Evolutionary conservation across 2,329 filamentous ascomycete species (phyloP).

Genomic region (Nothophaeocryptopus gaeumannii): DNA sequence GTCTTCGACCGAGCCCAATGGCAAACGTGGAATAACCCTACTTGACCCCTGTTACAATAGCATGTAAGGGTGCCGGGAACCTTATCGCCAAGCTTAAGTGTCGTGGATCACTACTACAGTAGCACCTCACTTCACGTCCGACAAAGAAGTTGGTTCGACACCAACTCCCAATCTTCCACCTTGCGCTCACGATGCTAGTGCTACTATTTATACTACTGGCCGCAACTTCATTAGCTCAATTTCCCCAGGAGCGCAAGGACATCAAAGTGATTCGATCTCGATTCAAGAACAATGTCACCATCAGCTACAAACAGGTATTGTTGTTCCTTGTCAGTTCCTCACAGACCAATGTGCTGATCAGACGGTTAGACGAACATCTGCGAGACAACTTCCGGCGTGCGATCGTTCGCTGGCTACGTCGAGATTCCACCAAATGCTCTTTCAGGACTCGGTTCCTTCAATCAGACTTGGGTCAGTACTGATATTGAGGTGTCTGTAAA

Average conservation of each 20-base stretch:
- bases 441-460: conserved; percentile 13
- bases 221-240: conserved; percentile 4
- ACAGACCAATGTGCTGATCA: neutral
- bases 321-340: neutral
- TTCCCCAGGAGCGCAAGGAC: conserved; percentile 17
- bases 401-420: conserved; percentile 40
- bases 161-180: too few relatives aligned
- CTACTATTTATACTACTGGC: too few relatives aligned
- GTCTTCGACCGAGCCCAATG: too few relatives aligned
- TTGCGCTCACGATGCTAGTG: too few relatives aligned
- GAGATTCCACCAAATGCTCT: conserved; percentile 28
- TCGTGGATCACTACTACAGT: too few relatives aligned
- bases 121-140: too few relatives aligned
- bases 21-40: too few relatives aligned
- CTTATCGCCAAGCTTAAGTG: too few relatives aligned
- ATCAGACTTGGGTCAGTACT: neutral
- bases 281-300: conserved; percentile 16
- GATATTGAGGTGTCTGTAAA: conserved; percentile 26
- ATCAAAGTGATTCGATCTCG: conserved; percentile 11
- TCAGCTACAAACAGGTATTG: conserved; percentile 30
- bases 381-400: conserved; percentile 50
- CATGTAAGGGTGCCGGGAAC: too few relatives aligned
- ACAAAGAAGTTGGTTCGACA: too few relatives aligned
- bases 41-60: too few relatives aligned
- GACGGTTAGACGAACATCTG: conserved; percentile 36